Percentiles rank a stretch among this genome's conserved stretches.
These are phyloP conservation scores for Thraustochytrium sp. DNA, from an alignment of 352 stramenopile species.

Conservation along the genomic window DNA sequence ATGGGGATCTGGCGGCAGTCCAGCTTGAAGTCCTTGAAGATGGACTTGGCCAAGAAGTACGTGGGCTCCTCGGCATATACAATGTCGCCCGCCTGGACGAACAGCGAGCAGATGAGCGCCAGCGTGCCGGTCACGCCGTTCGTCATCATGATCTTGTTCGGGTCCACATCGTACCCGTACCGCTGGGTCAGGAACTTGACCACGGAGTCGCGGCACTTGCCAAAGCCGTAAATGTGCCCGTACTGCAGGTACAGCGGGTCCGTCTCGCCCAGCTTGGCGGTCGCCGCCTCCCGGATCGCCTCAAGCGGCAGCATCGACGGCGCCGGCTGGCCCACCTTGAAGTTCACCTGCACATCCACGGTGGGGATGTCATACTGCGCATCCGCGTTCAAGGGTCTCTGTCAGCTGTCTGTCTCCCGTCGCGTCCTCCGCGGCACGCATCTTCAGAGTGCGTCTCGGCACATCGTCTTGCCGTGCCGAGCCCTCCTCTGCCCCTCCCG, in stretches of 20 bases:
- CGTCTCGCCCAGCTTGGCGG: constrained; percentile 57
- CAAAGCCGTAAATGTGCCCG: constrained; percentile 63
- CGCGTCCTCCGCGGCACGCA: background rate
- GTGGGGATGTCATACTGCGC: constrained; percentile 40
- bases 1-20: constrained; percentile 67
- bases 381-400: background rate
- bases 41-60: constrained; percentile 81
- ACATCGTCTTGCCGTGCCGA: too few species aligned
- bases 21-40: constrained; percentile 80
- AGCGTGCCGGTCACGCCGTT: constrained; percentile 81
- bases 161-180: constrained; percentile 58
- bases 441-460: too few species aligned
- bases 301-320: constrained; percentile 65
- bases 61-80: constrained; percentile 82
- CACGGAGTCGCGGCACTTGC: constrained; percentile 63
- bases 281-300: constrained; percentile 58
- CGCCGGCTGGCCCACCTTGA: constrained; percentile 67
- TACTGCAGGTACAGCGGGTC: constrained; percentile 68
- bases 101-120: constrained; percentile 69
- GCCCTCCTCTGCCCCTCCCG: too few species aligned
- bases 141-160: constrained; percentile 70
- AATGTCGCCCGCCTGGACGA: constrained; percentile 67
- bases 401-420: background rate
- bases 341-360: constrained; percentile 64
- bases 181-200: constrained; percentile 59